Evolutionary conservation across 2,329 filamentous ascomycete genomes (phyloP).

Genomic region (Phyllosticta citrichinensis): DNA sequence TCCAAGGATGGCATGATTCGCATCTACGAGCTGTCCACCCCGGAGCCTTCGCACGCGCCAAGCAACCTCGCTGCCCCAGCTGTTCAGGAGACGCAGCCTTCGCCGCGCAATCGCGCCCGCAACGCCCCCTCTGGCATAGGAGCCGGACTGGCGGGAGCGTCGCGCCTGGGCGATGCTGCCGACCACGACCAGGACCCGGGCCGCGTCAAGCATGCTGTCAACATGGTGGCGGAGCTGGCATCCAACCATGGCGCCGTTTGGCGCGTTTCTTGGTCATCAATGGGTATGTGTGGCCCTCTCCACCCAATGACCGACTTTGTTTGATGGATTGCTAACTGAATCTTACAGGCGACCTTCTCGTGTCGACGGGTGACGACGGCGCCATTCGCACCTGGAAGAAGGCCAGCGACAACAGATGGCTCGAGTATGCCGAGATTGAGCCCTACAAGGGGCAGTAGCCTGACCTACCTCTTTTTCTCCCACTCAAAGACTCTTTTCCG

Average conservation of each 20-base stretch:
- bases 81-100: slow-evolving; percentile 2
- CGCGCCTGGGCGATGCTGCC: slow-evolving; percentile 36
- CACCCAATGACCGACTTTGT: background rate
- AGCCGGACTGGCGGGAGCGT: slow-evolving; percentile 39
- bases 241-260: slow-evolving; percentile 63
- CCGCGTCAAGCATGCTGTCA: slow-evolving; percentile 53
- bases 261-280: slow-evolving; percentile 56
- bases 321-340: background rate
- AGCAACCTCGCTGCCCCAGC: slow-evolving; percentile 2
- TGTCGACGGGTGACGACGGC: slow-evolving; percentile 69
- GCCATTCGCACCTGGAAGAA: slow-evolving; percentile 43
- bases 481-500: background rate
- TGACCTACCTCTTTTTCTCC: background rate
- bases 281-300: slow-evolving; percentile 23
- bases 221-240: slow-evolving; percentile 57
- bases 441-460: slow-evolving; percentile 3
- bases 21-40: slow-evolving; percentile 71
- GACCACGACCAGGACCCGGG: slow-evolving; percentile 51
- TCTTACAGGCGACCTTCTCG: slow-evolving; percentile 59
- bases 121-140: slow-evolving; percentile 42
- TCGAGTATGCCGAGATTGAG: slow-evolving; percentile 40
- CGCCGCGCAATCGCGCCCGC: slow-evolving; percentile 12
- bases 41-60: slow-evolving; percentile 36
- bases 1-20: slow-evolving; percentile 85
- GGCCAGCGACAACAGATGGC: slow-evolving; percentile 37